Evolutionary conservation across 495 filamentous ascomycete genomes (phyloP).

Genomic region (Cercophora newfieldiana): DNA sequence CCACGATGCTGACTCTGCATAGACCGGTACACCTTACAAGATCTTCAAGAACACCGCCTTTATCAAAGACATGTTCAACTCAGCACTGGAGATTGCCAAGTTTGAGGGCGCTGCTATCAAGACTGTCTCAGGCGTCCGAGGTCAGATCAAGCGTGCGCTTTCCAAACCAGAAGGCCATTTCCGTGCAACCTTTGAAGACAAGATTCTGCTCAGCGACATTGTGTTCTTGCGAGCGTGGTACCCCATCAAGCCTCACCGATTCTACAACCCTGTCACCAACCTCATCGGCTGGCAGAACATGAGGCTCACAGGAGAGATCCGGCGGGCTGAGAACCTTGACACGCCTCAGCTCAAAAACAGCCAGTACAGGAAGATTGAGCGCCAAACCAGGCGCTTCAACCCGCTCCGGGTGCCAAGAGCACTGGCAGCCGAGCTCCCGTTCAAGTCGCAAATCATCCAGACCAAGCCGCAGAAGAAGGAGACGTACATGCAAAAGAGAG

Average conservation of each 20-base stretch:
- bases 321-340: conserved; percentile 68
- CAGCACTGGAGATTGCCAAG: conserved; percentile 89
- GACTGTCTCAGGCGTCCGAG: conserved; percentile 91
- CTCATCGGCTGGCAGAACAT: conserved; percentile 85
- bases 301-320: conserved; percentile 93
- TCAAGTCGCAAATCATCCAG: conserved; percentile 83
- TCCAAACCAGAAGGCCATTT: conserved; percentile 92
- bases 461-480: conserved; percentile 76
- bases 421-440: conserved; percentile 83
- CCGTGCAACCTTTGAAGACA: conserved; percentile 96
- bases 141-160: conserved; percentile 93
- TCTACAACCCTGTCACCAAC: conserved; percentile 96
- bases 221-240: conserved; percentile 97
- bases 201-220: conserved; percentile 93
- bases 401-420: conserved; percentile 83
- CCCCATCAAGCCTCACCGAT: conserved; percentile 87
- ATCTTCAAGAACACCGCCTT: conserved; percentile 99
- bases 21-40: conserved; percentile 70
- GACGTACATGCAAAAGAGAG: conserved; percentile 93
- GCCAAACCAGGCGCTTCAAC: conserved; percentile 85
- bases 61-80: conserved; percentile 98
- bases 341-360: conserved; percentile 80
- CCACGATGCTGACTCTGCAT: conserved; percentile 11
- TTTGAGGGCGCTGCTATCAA: conserved; percentile 95
- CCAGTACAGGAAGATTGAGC: conserved; percentile 78